Base-by-base conservation (phyloP, 2,329 filamentous ascomycete species). In the Xylariaceae sp. region DNA sequence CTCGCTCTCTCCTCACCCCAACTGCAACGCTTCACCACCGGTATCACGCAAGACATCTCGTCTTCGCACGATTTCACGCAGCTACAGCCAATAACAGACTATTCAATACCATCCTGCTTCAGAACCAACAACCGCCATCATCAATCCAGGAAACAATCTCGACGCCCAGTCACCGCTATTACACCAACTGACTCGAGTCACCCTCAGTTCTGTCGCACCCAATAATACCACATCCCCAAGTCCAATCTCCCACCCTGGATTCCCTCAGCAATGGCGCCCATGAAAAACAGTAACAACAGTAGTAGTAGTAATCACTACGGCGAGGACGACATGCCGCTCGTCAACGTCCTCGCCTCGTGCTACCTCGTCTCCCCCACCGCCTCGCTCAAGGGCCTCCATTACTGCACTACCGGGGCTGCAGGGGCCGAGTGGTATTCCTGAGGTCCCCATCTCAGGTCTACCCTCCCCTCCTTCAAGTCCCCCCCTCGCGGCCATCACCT, bases 341-440 rank as follows among this genome's bases (percentile, higher is more conserved):
- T 83, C 76, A 87, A 87, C 71, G 85, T 94, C 73, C 86, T 92
- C 76, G 90, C 91, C 74, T 91, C 86, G 71, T 95, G 90, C 81
- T 96, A 96, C 76, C 77, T 88, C 64, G 89, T 92, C 71, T 84
- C 91, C 72, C 75, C 76, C 66, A 80, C 84, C 62, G 79, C 83
- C 70, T 80, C 76, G 67, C 80, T 96, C 64, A 85, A 85, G 70
- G 88, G 88, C 70, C 87, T 94, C 75, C 90, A 95, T 78, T 96
- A 95, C 84, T 95, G 87, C 83, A 91, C 90, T 89, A 91, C 89
- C 77, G 81, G 84, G 81, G 86, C 83, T 76, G 81, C 86, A 81
- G 87, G 86, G 83, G 85, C 85, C 74, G 85, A 89, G 88, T 92
- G 88, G 88, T 90, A 88, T 90, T 86, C 88, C 88, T 92, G 88